Evolutionary conservation across 768 basidiomycete species (phyloP).

Genomic region (Amanita fuliginea): DNA sequence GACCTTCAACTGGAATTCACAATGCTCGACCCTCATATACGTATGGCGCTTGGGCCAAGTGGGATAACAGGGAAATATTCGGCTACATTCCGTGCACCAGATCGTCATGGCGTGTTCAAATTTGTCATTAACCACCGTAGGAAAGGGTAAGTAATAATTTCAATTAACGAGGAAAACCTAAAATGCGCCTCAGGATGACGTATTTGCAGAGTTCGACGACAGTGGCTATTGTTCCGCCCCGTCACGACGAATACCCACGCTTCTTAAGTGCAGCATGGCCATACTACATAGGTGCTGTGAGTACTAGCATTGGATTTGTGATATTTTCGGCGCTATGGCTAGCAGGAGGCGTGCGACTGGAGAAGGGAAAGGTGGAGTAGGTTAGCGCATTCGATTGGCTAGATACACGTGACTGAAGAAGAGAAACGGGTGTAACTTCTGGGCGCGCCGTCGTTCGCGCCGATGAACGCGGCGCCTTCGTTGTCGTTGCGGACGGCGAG

Average conservation of each 20-base stretch:
- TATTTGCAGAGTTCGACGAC: constrained; percentile 63
- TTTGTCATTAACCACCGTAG: constrained; percentile 88
- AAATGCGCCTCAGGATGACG: constrained; percentile 42
- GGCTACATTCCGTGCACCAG: constrained; percentile 82
- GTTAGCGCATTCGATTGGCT: background rate
- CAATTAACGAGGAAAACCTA: background rate
- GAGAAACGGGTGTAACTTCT: background rate
- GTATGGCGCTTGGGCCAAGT: constrained; percentile 59
- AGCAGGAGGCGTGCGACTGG: constrained; percentile 65
- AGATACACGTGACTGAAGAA: constrained; percentile 2
- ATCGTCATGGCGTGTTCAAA: constrained; percentile 97
- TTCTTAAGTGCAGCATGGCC: constrained; percentile 96
- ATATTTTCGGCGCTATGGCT: constrained; percentile 85
- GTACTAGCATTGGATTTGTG: constrained; percentile 78
- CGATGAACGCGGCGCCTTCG: constrained; percentile 11
- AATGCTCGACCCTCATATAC: constrained; percentile 96
- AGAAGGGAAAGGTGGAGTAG: constrained; percentile 38
- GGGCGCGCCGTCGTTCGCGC: background rate
- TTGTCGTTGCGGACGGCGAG: constrained; percentile 15
- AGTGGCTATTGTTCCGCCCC: constrained; percentile 83
- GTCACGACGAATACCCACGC: constrained; percentile 92
- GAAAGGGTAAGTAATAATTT: constrained; percentile 50
- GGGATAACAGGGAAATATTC: constrained; percentile 59
- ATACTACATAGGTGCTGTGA: constrained; percentile 86
- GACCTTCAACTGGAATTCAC: constrained; percentile 95